Evolutionary conservation across 1,284 basidiomycete species (phyloP).

Genomic region (Tilletia setariae): DNA sequence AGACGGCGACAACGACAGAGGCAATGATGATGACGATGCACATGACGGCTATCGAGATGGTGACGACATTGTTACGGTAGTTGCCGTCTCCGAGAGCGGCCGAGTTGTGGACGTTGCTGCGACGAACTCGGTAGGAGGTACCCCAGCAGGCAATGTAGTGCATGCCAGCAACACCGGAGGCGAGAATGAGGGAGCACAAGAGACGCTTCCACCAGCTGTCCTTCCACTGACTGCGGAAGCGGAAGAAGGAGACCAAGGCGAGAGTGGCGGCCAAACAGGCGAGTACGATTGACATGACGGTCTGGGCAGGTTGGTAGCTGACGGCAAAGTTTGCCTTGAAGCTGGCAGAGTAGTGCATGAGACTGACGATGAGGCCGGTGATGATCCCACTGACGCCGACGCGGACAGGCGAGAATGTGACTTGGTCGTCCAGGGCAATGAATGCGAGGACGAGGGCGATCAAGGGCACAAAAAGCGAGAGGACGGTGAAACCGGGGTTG

Average conservation of each 20-base stretch:
- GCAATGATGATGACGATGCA: slow-evolving; percentile 58
- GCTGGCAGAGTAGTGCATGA: slow-evolving; percentile 59
- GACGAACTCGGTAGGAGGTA: slow-evolving; percentile 55
- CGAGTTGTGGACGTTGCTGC: slow-evolving; percentile 27
- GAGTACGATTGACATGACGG: slow-evolving; percentile 58
- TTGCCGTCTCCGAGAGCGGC: slow-evolving; percentile 31
- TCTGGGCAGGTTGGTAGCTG: slow-evolving; percentile 53
- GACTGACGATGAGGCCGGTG: slow-evolving; percentile 71
- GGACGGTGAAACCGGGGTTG: slow-evolving; percentile 58
- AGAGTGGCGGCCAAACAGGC: slow-evolving; percentile 58
- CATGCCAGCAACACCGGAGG: slow-evolving; percentile 59
- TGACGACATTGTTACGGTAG: slow-evolving; percentile 53
- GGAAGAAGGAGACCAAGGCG: slow-evolving; percentile 59
- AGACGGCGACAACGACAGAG: slow-evolving; percentile 55
- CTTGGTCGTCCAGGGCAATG: slow-evolving; percentile 57
- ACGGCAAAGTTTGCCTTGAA: slow-evolving; percentile 54
- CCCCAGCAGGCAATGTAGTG: slow-evolving; percentile 60
- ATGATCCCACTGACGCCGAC: slow-evolving; percentile 64
- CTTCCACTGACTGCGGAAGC: slow-evolving; percentile 58
- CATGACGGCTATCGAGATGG: slow-evolving; percentile 56
- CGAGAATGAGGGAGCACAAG: slow-evolving; percentile 56
- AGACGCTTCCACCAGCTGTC: slow-evolving; percentile 59
- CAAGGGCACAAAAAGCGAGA: slow-evolving; percentile 59
- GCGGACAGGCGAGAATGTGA: slow-evolving; percentile 54
- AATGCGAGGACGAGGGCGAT: slow-evolving; percentile 58